Base-by-base conservation (phyloP, 257 asterid species). In the Striga asiatica region DNA sequence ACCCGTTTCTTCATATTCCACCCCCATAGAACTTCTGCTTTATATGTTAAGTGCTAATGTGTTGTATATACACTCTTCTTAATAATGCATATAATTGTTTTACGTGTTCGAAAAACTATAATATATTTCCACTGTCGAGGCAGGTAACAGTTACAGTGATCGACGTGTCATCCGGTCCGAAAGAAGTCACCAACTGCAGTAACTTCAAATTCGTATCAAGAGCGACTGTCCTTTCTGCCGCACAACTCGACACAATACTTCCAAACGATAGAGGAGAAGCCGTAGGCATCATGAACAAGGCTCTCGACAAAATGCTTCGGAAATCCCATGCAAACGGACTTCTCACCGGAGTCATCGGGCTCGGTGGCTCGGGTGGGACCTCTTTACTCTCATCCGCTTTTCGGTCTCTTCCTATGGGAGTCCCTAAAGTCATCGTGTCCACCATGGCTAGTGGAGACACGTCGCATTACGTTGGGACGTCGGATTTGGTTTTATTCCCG, bases 301-400 rank as follows among this genome's bases (percentile, higher is more conserved):
- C 81, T 2, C 64, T 78, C 23, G 61, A 57, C 56, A 50, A 5
- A 20, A 75, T 78, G 58, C 73, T 81, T 22, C 24, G 38, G 37
- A 71, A 61, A 52, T 71, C 71, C 61, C 63, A 55, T 11, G 46
- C 37, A 32, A 65, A 66, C 37, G 28, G 56, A 50, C 32, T 50
- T 50, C 69, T 75, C 28, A 76, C 73, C 49, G 89, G 89, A 55
- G 81, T 76, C 18, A 56, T 78, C 20, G 89, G 89, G 43, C 76
- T 81, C 22, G 89, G 89, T 20, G 89, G 85, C 25, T 78, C 83
- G 61, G 85, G 85, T 61, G 89, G 89, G 48, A 81, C 89, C 8
- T 81, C 89, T 53, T 52, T 81, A 68, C 51, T 78, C 25, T 65
- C 89, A 4, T 75, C 85, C 7, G 74, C 77, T 52, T 78, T 81